Evolutionary conservation across 768 basidiomycete genomes (phyloP).

Genomic region (Hebeloma cylindrosporum): DNA sequence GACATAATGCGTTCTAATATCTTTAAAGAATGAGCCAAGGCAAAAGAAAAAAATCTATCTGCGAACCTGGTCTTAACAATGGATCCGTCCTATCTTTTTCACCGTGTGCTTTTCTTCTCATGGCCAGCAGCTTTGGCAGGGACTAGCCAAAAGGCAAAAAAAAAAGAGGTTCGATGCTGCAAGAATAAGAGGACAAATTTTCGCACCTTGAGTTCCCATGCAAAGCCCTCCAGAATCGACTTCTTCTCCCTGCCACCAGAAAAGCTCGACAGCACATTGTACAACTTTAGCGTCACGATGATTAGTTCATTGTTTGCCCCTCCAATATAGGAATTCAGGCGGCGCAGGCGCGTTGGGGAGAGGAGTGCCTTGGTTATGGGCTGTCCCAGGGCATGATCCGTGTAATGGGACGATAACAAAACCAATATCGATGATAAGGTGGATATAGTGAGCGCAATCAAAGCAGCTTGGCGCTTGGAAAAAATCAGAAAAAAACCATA

Average conservation of each 20-base stretch:
- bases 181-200: background rate
- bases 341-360: conserved; percentile 51
- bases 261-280: conserved; percentile 59
- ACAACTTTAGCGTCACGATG: conserved; percentile 64
- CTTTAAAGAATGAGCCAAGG: conserved; percentile 33
- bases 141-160: conserved; percentile 39
- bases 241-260: conserved; percentile 67
- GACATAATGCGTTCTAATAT: conserved; percentile 78
- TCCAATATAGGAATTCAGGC: conserved; percentile 61
- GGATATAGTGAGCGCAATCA: conserved; percentile 46
- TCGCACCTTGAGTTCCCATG: conserved; percentile 76
- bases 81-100: conserved; percentile 34
- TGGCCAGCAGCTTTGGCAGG: conserved; percentile 63
- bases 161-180: too few relatives aligned
- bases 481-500: background rate
- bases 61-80: conserved; percentile 58
- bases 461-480: conserved; percentile 43
- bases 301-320: conserved; percentile 65
- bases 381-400: conserved; percentile 60
- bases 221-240: conserved; percentile 63
- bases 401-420: conserved; percentile 67
- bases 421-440: conserved; percentile 59
- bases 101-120: conserved; percentile 62
- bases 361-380: conserved; percentile 64
- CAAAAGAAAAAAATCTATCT: background rate